phyloP scores from a whole-genome alignment of 129 eudicot genomes.

The Flaveria robusta region DNA sequence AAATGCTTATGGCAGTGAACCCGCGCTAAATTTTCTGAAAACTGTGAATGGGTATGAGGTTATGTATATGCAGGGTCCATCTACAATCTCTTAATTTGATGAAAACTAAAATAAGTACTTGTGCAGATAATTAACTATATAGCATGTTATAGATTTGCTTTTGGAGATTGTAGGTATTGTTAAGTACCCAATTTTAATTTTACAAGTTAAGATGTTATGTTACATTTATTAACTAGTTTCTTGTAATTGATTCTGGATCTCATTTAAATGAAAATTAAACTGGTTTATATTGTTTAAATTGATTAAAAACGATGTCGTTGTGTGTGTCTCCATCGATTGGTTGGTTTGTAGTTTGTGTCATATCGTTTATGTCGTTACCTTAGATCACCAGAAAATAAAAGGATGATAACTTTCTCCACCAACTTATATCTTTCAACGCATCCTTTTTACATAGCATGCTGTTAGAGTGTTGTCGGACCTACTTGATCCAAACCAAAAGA shows the following conservation, averaged over 20 bases:
- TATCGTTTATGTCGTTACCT: constrained; percentile 15
- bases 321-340: constrained; percentile 8
- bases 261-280: constrained; percentile 12
- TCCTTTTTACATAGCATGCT: constrained; percentile 28
- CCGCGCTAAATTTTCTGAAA: constrained; percentile 26
- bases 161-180: constrained; percentile 22
- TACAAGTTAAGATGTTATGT: constrained; percentile 31
- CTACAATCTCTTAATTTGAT: constrained; percentile 38
- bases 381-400: constrained; percentile 23
- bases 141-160: constrained; percentile 11
- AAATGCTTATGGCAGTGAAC: constrained; percentile 43
- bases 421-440: constrained; percentile 31
- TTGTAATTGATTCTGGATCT: constrained; percentile 26
- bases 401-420: constrained; percentile 22
- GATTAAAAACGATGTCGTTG: neutral
- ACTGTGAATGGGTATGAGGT: constrained; percentile 14
- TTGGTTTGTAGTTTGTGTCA: constrained; percentile 16
- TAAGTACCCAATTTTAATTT: constrained; percentile 13
- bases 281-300: constrained; percentile 19
- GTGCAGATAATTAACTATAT: constrained; percentile 43
- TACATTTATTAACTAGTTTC: constrained; percentile 6
- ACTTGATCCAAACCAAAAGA: constrained; percentile 26
- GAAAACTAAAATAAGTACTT: constrained; percentile 30
- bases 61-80: constrained; percentile 36
- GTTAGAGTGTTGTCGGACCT: neutral